Evolutionary conservation across 306 rosid species (phyloP), one percentile per base, ranked within the genome.

Genomic region (Vachellia collinsii): DNA sequence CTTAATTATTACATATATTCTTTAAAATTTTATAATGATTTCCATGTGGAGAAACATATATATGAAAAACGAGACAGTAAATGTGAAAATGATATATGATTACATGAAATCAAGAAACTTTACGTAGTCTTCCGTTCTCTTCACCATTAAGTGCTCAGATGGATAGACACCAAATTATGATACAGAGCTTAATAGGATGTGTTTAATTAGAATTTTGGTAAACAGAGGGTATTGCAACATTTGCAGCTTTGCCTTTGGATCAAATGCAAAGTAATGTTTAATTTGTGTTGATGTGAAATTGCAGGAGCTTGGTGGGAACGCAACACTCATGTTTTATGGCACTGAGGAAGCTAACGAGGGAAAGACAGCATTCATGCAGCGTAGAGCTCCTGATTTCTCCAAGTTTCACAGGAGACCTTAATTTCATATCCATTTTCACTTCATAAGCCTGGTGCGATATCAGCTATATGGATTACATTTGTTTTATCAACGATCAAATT

Each of bases 261-360:
- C 29, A n/a, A 17, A 20, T 20, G 63, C 29, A n/a, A 48, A 44
- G 23, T 7, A 22, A 22, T 20, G 37, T 62, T 25, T 29, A 29
- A 29, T 29, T 25, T 62, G 68, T 29, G 68, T 62, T 62, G 4
- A 62, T 11, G 41, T 4, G 39, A 62, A 46, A 23, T n/a, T 72
- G 84, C 80, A 90, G 92, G 88, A 80, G 66, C 87, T 91, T 77
- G 92, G 85, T 34, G 94, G 94, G 34, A 80, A 91, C 59, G 94
- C 90, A 66, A 91, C 94, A 0, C 94, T 91, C 41, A 11, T 91
- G 11, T 91, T 90, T 75, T 90, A 90, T 78, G 92, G 94, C 50
- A 85, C 94, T 9, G 90, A 90, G 75, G 94, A 90, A 85, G 91
- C 85, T 12, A 85, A 72, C 6, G 92, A 88, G 65, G 94, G 92